A percentile compares a stretch with the other conserved stretches of the same genome.
Conservation (phyloP, 139 green algal genomes). For the Diplosphaera chodatii region DNA sequence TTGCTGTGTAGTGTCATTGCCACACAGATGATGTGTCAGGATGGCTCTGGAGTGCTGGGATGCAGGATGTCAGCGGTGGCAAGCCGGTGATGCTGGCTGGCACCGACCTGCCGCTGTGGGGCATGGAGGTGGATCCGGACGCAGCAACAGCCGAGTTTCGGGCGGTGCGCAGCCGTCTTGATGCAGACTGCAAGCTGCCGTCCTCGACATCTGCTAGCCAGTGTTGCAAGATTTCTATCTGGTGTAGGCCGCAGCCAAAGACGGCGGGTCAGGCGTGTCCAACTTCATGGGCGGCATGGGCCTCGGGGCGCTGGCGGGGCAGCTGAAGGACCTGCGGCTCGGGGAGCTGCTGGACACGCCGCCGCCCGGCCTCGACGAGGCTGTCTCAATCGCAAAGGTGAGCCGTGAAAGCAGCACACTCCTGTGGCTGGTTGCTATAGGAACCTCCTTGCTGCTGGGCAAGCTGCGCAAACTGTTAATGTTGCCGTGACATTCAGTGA, state of each 20-base stretch:
- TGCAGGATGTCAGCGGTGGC: slow-evolving; percentile 87
- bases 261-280: slow-evolving; percentile 47
- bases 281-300: slow-evolving; percentile 81
- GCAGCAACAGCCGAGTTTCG: slow-evolving; percentile 42
- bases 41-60: no score
- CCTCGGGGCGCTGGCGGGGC: slow-evolving; percentile 62
- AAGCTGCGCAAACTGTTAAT: no score
- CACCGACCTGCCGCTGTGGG: slow-evolving; percentile 86
- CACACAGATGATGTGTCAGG: no score
- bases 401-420: neutral
- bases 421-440: no score
- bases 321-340: slow-evolving; percentile 89
- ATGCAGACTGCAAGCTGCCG: no score
- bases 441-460: no score
- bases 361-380: slow-evolving; percentile 91
- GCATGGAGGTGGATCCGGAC: slow-evolving; percentile 91
- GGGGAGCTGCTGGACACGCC: slow-evolving; percentile 95
- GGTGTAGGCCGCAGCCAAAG: no score
- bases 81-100: slow-evolving; percentile 81
- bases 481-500: no score
- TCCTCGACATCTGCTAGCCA: no score
- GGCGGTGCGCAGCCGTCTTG: slow-evolving; percentile 1
- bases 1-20: no score
- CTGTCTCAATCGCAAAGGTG: slow-evolving; percentile 87
- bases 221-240: no score